phyloP scores from a whole-genome alignment of 345 rosid species.

The Litchi chinensis region DNA sequence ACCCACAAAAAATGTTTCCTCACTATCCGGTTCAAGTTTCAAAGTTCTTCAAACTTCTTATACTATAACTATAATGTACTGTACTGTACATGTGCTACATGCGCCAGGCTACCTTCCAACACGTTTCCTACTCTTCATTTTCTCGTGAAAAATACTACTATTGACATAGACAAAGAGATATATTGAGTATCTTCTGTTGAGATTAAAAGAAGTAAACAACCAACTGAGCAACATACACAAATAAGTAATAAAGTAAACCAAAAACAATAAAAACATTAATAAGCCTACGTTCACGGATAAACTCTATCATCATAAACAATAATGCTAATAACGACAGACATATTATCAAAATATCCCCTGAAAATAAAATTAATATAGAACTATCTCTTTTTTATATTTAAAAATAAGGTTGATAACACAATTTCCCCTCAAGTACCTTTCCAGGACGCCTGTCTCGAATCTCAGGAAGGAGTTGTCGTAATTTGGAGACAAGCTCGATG shows the following conservation, averaged over 20 bases:
- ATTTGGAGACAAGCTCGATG: conserved; percentile 80
- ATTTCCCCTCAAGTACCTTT: conserved; percentile 53
- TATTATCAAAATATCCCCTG: background rate
- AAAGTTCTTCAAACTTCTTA: conserved; percentile 16
- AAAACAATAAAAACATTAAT: no score
- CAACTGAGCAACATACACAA: no score
- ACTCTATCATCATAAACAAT: background rate
- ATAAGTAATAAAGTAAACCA: no score
- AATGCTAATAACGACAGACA: background rate
- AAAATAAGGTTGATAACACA: no score
- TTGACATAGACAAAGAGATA: no score
- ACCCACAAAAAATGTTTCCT: conserved; percentile 19
- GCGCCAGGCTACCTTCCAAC: conserved; percentile 4
- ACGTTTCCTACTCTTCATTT: background rate
- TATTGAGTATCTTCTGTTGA: no score
- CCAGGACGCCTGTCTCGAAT: conserved; percentile 75
- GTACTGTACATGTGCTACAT: conserved; percentile 17
- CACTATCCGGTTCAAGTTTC: conserved; percentile 37
- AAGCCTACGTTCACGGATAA: no score
- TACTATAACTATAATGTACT: background rate
- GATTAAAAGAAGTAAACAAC: no score
- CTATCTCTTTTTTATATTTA: no score
- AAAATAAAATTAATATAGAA: no score
- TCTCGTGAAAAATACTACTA: no score
- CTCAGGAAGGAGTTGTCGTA: conserved; percentile 89